These are phyloP conservation scores for Chondrostereum purpureum DNA, from an alignment of 1,284 basidiomycete genomes.

Conservation along the genomic window DNA sequence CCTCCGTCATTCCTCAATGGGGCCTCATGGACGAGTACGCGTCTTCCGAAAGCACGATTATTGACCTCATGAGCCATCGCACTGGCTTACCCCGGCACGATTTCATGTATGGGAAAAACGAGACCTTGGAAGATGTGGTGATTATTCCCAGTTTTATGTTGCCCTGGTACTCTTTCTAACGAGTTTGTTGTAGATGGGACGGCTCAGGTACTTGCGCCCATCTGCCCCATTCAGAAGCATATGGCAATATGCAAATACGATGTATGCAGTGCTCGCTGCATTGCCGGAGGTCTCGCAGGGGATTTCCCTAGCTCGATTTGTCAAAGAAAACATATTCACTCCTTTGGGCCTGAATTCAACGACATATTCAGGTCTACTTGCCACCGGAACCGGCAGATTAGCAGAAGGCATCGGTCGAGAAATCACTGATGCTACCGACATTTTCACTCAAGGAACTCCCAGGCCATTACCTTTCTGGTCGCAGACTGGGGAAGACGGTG, in stretches of 20 bases:
- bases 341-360: constrained; percentile 17
- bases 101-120: neutral
- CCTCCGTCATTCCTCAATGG: constrained; percentile 29
- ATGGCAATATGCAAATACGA: neutral
- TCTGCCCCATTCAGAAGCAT: neutral
- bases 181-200: constrained; percentile 5
- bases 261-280: constrained; percentile 11
- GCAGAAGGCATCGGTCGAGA: constrained; percentile 14
- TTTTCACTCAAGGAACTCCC: constrained; percentile 16
- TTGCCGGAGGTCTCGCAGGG: constrained; percentile 14
- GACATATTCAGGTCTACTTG: constrained; percentile 15
- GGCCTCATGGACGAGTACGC: constrained; percentile 17
- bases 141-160: neutral
- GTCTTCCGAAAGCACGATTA: constrained; percentile 12
- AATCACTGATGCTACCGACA: constrained; percentile 10
- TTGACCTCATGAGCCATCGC: constrained; percentile 17
- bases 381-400: constrained; percentile 14
- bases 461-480: constrained; percentile 12
- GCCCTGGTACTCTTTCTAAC: neutral
- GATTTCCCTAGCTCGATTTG: constrained; percentile 16
- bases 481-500: constrained; percentile 2
- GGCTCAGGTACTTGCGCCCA: neutral
- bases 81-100: constrained; percentile 15
- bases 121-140: neutral
- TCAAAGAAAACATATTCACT: constrained; percentile 17